Conservation (phyloP, 2,329 filamentous ascomycete genomes). For the Fusarium piperis region DNA sequence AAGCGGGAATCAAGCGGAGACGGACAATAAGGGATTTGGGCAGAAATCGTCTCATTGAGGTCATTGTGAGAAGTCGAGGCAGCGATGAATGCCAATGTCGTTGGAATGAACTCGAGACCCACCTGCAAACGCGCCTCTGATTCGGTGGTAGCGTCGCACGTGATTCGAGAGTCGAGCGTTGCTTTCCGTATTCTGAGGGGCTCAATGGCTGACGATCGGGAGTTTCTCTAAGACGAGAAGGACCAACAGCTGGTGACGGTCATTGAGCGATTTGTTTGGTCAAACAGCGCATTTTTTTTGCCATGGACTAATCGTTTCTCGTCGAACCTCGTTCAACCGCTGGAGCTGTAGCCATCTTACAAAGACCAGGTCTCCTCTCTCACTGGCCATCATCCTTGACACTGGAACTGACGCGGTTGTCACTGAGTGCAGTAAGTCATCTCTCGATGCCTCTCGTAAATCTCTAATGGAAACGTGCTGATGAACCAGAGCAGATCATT, state of each 20-base stretch:
- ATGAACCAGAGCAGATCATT: conserved; percentile 13
- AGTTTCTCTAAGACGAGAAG: conserved; percentile 37
- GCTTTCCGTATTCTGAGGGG: conserved; percentile 42
- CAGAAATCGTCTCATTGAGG: conserved; percentile 19
- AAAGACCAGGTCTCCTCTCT: conserved; percentile 20
- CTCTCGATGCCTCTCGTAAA: conserved; percentile 8
- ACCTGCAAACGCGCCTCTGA: conserved; percentile 30
- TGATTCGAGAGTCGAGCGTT: conserved; percentile 35
- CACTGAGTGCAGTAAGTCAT: conserved; percentile 16
- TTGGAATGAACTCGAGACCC: conserved; percentile 34
- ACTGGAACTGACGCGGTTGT: conserved; percentile 12
- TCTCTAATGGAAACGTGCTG: conserved; percentile 16
- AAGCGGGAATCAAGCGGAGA: background rate
- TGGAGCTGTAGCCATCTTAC: conserved; percentile 16
- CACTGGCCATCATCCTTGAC: conserved; percentile 21
- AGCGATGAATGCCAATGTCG: conserved; percentile 13
- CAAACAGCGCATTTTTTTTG: conserved; percentile 6
- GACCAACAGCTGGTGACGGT: conserved; percentile 20
- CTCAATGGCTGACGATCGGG: conserved; percentile 41
- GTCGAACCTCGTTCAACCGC: conserved; percentile 17
- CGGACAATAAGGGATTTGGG: background rate
- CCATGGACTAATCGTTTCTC: conserved; percentile 28
- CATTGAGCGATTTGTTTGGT: conserved; percentile 27
- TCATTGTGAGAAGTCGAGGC: conserved; percentile 14
- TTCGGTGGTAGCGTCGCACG: conserved; percentile 37